A percentile compares a stretch with the other conserved stretches of the same genome.
Conservation (phyloP, 1,139 yeast species). For the Spathaspora sp. region DNA sequence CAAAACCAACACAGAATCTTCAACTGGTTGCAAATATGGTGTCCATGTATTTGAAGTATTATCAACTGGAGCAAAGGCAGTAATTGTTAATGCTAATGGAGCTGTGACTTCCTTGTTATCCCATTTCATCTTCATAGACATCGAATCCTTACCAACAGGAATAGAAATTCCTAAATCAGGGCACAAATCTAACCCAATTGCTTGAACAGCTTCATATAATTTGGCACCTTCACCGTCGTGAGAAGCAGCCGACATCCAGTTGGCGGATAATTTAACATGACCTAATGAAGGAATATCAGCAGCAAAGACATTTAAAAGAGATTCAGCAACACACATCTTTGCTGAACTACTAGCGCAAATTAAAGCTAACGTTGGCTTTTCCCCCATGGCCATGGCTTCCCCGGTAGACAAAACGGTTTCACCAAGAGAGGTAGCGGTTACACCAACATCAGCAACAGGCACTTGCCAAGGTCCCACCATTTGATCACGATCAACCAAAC, state of each 20-base stretch:
- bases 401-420: conserved; percentile 71
- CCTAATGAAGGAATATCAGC: conserved; percentile 81
- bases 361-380: conserved; percentile 87
- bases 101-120: conserved; percentile 89
- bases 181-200: conserved; percentile 91
- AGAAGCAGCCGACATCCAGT: conserved; percentile 99
- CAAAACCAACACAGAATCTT: conserved; percentile 63
- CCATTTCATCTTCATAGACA: conserved; percentile 99
- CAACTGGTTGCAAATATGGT: conserved; percentile 61
- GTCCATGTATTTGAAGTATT: conserved; percentile 95
- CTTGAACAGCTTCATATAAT: conserved; percentile 94
- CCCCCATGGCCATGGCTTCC: conserved; percentile 98
- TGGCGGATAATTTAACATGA: conserved; percentile 85
- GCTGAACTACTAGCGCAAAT: conserved; percentile 96
- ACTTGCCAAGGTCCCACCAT: conserved; percentile 99
- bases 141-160: conserved; percentile 98
- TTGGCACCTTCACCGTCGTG: conserved; percentile 96
- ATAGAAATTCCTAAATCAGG: conserved; percentile 89
- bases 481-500: conserved; percentile 95
- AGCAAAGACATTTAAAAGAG: conserved; percentile 83
- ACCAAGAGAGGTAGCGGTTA: conserved; percentile 88
- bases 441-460: conserved; percentile 99
- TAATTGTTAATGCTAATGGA: conserved; percentile 87
- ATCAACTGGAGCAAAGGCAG: conserved; percentile 87
- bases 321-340: conserved; percentile 94